These are phyloP conservation scores for Phaeophleospora eucalypticola DNA, from an alignment of 2,329 filamentous ascomycete species.

Conservation along the genomic window DNA sequence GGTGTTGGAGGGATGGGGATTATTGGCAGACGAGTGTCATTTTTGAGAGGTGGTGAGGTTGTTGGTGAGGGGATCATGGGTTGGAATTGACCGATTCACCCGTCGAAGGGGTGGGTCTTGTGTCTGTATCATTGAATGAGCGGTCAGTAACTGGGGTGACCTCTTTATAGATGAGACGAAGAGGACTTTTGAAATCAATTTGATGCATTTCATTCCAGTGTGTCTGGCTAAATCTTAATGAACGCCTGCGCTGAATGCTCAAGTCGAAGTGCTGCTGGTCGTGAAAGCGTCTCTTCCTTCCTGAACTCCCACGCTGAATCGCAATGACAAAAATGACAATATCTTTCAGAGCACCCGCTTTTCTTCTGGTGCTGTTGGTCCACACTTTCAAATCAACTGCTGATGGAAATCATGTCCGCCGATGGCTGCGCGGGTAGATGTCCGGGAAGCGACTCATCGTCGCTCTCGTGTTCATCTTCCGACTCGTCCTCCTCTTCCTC, in stretches of 20 bases:
- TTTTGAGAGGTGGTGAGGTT: constrained; percentile 13
- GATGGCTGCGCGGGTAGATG: constrained; percentile 17
- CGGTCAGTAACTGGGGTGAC: too few species aligned
- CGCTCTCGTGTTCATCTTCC: constrained; percentile 40
- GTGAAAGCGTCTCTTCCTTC: constrained; percentile 16
- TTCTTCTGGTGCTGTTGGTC: neutral
- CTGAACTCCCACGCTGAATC: constrained; percentile 21
- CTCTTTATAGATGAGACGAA: too few species aligned
- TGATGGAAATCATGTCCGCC: constrained; percentile 11
- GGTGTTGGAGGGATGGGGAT: constrained; percentile 27
- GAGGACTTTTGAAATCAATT: too few species aligned
- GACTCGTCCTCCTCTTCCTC: constrained; percentile 49
- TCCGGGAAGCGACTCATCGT: constrained; percentile 25
- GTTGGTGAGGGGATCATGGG: constrained; percentile 27
- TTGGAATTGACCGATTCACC: constrained; percentile 27
- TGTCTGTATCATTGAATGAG: too few species aligned
- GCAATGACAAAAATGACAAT: too few species aligned
- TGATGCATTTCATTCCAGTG: too few species aligned
- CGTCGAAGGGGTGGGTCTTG: too few species aligned
- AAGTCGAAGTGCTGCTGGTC: constrained; percentile 20
- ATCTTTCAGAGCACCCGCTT: neutral
- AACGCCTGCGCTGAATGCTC: constrained; percentile 16
- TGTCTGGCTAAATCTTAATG: too few species aligned
- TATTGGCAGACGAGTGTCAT: constrained; percentile 25
- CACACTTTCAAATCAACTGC: constrained; percentile 10